These are phyloP conservation scores for Gomphus bonarii DNA, from an alignment of 1,284 basidiomycete genomes.

Conservation along the genomic window DNA sequence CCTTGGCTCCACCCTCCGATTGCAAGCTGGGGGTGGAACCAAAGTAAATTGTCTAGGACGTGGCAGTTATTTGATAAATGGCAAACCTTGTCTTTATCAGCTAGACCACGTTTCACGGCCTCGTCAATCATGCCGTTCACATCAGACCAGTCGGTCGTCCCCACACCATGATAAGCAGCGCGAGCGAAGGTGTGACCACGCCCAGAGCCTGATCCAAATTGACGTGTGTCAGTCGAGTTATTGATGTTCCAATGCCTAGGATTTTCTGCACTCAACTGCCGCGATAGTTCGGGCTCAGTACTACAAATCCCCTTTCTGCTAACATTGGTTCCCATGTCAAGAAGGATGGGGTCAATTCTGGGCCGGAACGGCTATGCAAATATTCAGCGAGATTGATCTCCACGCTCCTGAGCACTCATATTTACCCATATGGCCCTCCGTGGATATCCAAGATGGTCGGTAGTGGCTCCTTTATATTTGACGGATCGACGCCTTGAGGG, in stretches of 20 bases:
- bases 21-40: slow-evolving; percentile 12
- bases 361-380: slow-evolving; percentile 8
- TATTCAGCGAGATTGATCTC: not conserved
- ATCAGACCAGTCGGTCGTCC: slow-evolving; percentile 16
- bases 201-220: slow-evolving; percentile 12
- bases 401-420: not conserved
- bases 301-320: slow-evolving; percentile 14
- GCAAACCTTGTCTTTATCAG: slow-evolving; percentile 10
- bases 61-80: not conserved
- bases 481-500: slow-evolving; percentile 4
- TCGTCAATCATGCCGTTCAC: slow-evolving; percentile 14
- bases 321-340: slow-evolving; percentile 9
- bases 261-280: slow-evolving; percentile 10
- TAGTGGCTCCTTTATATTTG: slow-evolving; percentile 2
- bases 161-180: slow-evolving; percentile 5
- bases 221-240: not conserved
- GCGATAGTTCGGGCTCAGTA: slow-evolving; percentile 15
- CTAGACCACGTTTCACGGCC: slow-evolving; percentile 14
- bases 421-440: slow-evolving; percentile 14
- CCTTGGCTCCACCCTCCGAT: slow-evolving; percentile 18
- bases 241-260: too few species aligned
- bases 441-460: slow-evolving; percentile 15
- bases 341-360: not conserved
- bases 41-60: not conserved
- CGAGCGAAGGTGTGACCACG: slow-evolving; percentile 14